These are phyloP conservation scores for Trichoderma citrinoviride DNA, from an alignment of 2,329 filamentous ascomycete genomes.

Conservation along the genomic window DNA sequence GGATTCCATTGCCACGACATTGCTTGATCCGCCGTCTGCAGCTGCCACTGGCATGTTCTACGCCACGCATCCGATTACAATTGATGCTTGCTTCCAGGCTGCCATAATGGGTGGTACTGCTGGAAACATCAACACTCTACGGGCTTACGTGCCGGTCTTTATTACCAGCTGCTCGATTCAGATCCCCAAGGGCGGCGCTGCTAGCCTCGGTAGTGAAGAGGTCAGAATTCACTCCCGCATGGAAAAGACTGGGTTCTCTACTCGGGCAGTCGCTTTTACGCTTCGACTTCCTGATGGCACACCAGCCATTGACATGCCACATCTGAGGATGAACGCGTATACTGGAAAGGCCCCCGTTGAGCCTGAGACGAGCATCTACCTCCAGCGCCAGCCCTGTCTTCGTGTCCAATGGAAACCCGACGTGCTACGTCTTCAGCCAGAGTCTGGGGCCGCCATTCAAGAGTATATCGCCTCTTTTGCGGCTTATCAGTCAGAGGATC, in stretches of 20 bases:
- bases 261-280: not conserved
- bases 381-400: constrained; percentile 10
- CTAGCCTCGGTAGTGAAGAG: not conserved
- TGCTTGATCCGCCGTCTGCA: not conserved
- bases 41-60: constrained; percentile 2
- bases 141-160: constrained; percentile 1
- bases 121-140: not conserved
- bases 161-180: not conserved
- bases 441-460: not conserved
- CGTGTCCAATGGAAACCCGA: constrained; percentile 12
- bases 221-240: constrained; percentile 11
- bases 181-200: not conserved
- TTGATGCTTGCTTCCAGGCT: constrained; percentile 10
- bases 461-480: not conserved
- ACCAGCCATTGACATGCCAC: not conserved
- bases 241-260: constrained; percentile 10
- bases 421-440: constrained; percentile 4
- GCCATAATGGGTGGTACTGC: constrained; percentile 12
- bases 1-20: constrained; percentile 4
- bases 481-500: constrained; percentile 5
- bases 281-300: constrained; percentile 7
- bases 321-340: constrained; percentile 8
- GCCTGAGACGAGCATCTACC: constrained; percentile 6
- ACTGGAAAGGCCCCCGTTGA: constrained; percentile 7
- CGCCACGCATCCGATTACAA: constrained; percentile 7